phyloP scores from a whole-genome alignment of 2,329 filamentous ascomycete genomes.

The Aspergillus quadrilineatus region DNA sequence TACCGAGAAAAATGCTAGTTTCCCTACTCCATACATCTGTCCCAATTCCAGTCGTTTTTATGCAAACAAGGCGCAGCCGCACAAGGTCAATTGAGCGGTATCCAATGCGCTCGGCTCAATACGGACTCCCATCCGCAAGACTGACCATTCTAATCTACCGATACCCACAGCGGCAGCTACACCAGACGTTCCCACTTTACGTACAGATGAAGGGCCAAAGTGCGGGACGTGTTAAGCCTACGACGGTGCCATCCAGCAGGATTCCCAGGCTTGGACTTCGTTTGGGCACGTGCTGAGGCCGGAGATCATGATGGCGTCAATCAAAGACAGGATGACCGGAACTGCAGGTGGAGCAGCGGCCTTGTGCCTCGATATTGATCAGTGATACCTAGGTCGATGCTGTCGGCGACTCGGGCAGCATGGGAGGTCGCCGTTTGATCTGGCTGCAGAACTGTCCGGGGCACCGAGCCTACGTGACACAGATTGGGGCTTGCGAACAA shows the following conservation, averaged over 20 bases:
- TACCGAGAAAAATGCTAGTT: no score
- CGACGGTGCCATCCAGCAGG: no score
- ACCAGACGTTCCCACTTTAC: not conserved
- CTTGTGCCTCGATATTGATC: not conserved
- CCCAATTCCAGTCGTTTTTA: no score
- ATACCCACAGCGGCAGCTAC: not conserved
- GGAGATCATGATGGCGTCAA: not conserved
- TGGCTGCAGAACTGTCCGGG: not conserved
- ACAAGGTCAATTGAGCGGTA: not conserved
- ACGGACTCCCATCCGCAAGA: no score
- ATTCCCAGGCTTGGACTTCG: not conserved
- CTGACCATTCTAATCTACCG: no score
- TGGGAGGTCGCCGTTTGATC: not conserved
- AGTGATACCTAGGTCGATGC: not conserved
- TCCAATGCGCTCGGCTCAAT: no score
- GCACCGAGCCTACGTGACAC: not conserved
- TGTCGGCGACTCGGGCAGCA: not conserved
- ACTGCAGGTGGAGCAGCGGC: not conserved
- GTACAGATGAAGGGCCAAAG: not conserved
- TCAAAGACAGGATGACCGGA: not conserved
- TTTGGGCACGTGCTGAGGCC: not conserved
- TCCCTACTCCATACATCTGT: no score
- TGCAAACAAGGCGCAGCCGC: no score
- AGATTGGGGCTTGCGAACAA: not conserved
- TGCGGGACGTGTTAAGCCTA: not conserved